A percentile compares a stretch with the other conserved stretches of the same genome.
phyloP scores from a whole-genome alignment of 129 eudicot species.

The Heracleum sosnowskyi region DNA sequence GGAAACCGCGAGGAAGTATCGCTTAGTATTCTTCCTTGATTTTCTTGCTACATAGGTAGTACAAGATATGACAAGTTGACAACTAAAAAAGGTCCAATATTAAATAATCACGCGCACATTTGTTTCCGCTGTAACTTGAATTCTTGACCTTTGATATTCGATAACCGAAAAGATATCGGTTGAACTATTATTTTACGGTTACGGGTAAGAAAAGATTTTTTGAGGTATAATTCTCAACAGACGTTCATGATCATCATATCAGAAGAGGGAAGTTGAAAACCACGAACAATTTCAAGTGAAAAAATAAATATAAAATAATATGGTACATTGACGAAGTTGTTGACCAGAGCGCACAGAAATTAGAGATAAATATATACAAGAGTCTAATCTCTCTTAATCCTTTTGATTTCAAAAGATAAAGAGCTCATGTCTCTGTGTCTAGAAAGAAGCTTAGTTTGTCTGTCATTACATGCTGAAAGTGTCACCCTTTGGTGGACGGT shows the following conservation, averaged over 20 bases:
- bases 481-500: slow-evolving; percentile 40
- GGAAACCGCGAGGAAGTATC: neutral
- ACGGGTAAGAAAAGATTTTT: no score
- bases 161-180: no score
- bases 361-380: neutral
- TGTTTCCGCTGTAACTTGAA: neutral
- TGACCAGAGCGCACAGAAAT: neutral
- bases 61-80: neutral
- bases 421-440: neutral
- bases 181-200: no score
- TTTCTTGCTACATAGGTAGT: neutral
- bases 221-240: no score
- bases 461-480: slow-evolving; percentile 15
- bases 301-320: no score
- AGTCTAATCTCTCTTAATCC: no score
- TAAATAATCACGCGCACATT: neutral
- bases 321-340: neutral
- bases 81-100: neutral
- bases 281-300: no score
- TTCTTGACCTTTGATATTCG: no score
- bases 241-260: no score
- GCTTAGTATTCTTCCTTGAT: neutral
- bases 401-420: neutral
- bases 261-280: no score
- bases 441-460: neutral